These are phyloP conservation scores for Quercus lobata DNA, from an alignment of 331 rosid species.

Conservation along the genomic window DNA sequence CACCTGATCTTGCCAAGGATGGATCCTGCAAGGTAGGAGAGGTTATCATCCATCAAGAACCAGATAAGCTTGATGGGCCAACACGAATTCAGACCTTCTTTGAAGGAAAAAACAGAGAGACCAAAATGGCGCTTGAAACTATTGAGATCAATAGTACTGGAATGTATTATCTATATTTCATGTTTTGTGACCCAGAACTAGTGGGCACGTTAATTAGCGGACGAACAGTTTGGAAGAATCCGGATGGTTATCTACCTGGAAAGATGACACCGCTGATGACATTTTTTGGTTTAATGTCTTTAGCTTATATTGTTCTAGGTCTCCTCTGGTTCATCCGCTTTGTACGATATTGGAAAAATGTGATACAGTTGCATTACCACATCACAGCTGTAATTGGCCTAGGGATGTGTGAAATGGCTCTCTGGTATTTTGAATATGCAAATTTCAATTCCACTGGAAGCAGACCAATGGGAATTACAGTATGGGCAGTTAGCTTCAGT, in stretches of 20 bases:
- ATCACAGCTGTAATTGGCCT: conserved; percentile 85
- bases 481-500: conserved; percentile 87
- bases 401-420: conserved; percentile 96
- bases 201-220: conserved; percentile 60
- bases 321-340: conserved; percentile 78
- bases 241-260: conserved; percentile 80
- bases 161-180: conserved; percentile 77
- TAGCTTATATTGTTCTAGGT: conserved; percentile 76
- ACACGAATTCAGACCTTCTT: conserved; percentile 66
- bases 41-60: conserved; percentile 63
- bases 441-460: conserved; percentile 82
- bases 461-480: conserved; percentile 86
- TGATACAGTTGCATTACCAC: conserved; percentile 78
- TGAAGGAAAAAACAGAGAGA: conserved; percentile 61
- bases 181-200: conserved; percentile 84
- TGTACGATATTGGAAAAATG: conserved; percentile 79
- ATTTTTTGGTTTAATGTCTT: conserved; percentile 73
- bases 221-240: conserved; percentile 88
- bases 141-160: conserved; percentile 66
- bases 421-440: conserved; percentile 91
- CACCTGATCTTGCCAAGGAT: conserved; percentile 63
- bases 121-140: conserved; percentile 52
- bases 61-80: conserved; percentile 50
- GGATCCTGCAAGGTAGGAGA: conserved; percentile 83
- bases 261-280: conserved; percentile 89